A percentile compares a stretch with the other conserved stretches of the same genome.
Evolutionary conservation across 108 stramenopile species (phyloP).

Genomic region (Cylindrotheca closterium): DNA sequence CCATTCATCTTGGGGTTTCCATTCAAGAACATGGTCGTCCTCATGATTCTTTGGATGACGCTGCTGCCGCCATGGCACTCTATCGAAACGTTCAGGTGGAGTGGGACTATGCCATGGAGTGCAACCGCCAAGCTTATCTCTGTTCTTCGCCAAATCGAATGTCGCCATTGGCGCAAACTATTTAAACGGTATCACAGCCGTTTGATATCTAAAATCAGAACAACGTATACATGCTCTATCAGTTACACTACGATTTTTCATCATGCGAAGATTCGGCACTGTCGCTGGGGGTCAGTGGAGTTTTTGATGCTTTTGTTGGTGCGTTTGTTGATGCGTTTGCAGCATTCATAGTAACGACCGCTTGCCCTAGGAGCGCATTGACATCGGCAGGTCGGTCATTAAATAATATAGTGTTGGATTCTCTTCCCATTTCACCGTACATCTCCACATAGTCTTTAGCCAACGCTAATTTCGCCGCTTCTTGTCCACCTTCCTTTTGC

Average conservation of each 20-base stretch:
- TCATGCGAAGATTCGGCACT: not conserved
- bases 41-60: slow-evolving; percentile 68
- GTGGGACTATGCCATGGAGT: slow-evolving; percentile 51
- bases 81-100: slow-evolving; percentile 45
- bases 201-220: no score
- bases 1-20: slow-evolving; percentile 17
- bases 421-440: slow-evolving; percentile 96
- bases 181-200: not conserved
- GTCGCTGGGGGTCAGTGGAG: not conserved
- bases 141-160: no score
- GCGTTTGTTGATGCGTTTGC: slow-evolving; percentile 10
- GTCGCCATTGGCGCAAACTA: no score
- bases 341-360: slow-evolving; percentile 67
- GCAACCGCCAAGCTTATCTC: slow-evolving; percentile 14
- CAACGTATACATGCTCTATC: no score
- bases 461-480: slow-evolving; percentile 91
- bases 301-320: no score
- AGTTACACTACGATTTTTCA: no score
- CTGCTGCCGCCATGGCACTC: slow-evolving; percentile 67
- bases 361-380: slow-evolving; percentile 81
- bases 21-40: slow-evolving; percentile 29
- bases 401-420: slow-evolving; percentile 97
- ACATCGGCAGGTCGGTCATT: slow-evolving; percentile 92
- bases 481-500: slow-evolving; percentile 63
- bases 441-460: slow-evolving; percentile 92